phyloP scores from a whole-genome alignment of 2,329 filamentous ascomycete genomes.

The Ophiostoma sp. region DNA sequence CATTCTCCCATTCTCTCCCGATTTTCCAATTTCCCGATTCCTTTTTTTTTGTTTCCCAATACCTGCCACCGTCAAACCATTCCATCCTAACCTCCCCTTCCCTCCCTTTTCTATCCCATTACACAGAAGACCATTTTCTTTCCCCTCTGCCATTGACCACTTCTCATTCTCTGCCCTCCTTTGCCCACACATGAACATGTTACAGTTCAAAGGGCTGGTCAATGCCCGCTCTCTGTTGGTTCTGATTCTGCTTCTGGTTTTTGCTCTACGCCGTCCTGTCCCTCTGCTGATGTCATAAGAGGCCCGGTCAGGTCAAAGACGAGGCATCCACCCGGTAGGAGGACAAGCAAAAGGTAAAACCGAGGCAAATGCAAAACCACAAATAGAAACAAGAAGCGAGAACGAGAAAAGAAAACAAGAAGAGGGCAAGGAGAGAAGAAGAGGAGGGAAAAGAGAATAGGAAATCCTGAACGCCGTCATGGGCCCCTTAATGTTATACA shows the following conservation, averaged over 20 bases:
- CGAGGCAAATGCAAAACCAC: neutral
- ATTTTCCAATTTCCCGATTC: neutral
- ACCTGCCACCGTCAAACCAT: neutral
- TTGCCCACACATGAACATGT: constrained; percentile 1
- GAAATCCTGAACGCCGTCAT: neutral
- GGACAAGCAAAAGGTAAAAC: neutral
- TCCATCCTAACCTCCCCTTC: neutral
- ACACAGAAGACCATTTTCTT: neutral
- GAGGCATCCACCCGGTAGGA: constrained; percentile 7
- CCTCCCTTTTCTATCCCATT: neutral
- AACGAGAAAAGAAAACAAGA: neutral
- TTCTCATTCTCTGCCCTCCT: neutral
- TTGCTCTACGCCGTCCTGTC: neutral
- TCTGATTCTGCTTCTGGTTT: neutral
- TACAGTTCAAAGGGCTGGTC: constrained; percentile 6
- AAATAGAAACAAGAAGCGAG: neutral
- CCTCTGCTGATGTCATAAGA: neutral
- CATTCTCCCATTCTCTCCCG: neutral
- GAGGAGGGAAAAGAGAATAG: neutral
- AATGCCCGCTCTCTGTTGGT: neutral
- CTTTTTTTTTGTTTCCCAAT: neutral
- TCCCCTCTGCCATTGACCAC: neutral
- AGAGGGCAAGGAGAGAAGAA: neutral
- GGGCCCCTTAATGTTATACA: constrained; percentile 1
- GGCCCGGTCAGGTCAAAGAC: constrained; percentile 1